Percentiles rank a stretch among this genome's conserved stretches.
Evolutionary conservation across 2,329 filamentous ascomycete genomes (phyloP).

Genomic region (Calonectria multiphialidica): DNA sequence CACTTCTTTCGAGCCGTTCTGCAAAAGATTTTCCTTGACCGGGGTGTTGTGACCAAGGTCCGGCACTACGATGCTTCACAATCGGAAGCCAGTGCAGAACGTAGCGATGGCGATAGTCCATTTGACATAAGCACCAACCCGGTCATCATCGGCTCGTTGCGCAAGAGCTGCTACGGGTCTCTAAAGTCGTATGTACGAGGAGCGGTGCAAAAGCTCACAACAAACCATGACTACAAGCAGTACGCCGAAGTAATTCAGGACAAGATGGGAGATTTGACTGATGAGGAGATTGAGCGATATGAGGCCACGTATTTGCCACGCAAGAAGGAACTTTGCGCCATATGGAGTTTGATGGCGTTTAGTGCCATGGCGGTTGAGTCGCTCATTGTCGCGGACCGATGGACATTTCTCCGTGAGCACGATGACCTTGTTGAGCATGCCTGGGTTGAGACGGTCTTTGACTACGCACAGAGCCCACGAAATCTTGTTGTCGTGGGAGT

Average conservation of each 20-base stretch:
- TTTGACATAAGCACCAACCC: constrained; percentile 76
- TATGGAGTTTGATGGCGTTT: constrained; percentile 97
- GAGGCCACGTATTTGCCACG: constrained; percentile 72
- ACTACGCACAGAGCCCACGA: constrained; percentile 85
- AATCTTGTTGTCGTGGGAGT: constrained; percentile 95
- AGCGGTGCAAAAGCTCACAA: constrained; percentile 80
- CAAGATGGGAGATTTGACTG: constrained; percentile 76
- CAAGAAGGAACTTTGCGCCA: constrained; percentile 85
- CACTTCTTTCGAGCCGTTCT: constrained; percentile 94
- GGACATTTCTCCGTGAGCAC: constrained; percentile 88
- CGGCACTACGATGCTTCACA: constrained; percentile 51
- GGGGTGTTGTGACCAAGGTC: constrained; percentile 77
- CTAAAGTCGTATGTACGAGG: constrained; percentile 85
- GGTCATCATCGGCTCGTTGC: constrained; percentile 87
- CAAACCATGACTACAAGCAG: constrained; percentile 66
- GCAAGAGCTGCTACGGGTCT: constrained; percentile 82
- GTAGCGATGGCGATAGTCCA: constrained; percentile 50
- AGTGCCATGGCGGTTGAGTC: constrained; percentile 91
- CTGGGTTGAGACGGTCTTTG: constrained; percentile 96
- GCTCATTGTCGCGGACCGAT: constrained; percentile 90
- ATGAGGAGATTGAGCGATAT: constrained; percentile 81
- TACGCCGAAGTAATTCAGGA: constrained; percentile 72
- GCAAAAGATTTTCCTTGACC: constrained; percentile 92
- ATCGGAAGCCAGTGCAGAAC: constrained; percentile 23
- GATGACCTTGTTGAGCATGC: constrained; percentile 74